phyloP scores from a whole-genome alignment of 352 stramenopile species.

The Phytopythium boreale region DNA sequence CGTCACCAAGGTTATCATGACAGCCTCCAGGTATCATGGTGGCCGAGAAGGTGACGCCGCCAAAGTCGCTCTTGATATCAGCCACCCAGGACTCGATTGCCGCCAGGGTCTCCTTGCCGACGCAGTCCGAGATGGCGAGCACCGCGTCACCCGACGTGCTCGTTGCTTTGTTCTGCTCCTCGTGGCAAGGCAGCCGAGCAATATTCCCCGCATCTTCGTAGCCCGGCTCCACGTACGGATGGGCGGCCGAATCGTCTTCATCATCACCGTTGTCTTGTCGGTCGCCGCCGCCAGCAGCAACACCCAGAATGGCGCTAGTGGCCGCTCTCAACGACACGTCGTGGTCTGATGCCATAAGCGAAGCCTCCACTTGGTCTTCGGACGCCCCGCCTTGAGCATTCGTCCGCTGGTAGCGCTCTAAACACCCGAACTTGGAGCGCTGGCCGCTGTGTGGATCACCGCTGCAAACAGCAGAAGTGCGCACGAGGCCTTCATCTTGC shows the following conservation, averaged over 20 bases:
- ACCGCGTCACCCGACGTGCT: constrained; percentile 19
- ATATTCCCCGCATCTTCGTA: not conserved
- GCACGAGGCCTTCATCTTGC: not conserved
- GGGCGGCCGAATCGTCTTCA: too few relatives aligned
- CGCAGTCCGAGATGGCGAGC: constrained; percentile 64
- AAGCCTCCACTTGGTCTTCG: not conserved
- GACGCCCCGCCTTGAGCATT: not conserved
- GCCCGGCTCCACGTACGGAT: not conserved
- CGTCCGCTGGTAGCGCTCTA: not conserved
- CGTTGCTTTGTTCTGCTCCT: not conserved
- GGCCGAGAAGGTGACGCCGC: constrained; percentile 26
- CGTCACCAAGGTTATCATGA: constrained; percentile 20
- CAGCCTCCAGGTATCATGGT: constrained; percentile 44
- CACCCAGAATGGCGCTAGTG: not conserved
- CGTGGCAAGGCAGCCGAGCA: not conserved
- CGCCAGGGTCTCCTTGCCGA: constrained; percentile 34
- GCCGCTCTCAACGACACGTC: not conserved
- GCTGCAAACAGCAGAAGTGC: not conserved
- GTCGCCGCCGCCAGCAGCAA: not conserved
- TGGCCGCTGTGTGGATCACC: not conserved
- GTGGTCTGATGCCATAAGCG: not conserved
- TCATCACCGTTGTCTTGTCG: not conserved
- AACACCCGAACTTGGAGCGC: not conserved
- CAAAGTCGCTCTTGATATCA: constrained; percentile 17
- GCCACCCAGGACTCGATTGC: constrained; percentile 49